A percentile compares a stretch with the other conserved stretches of the same genome.
Conservation (phyloP, 257 asterid genomes). For the Lycium ferocissimum region DNA sequence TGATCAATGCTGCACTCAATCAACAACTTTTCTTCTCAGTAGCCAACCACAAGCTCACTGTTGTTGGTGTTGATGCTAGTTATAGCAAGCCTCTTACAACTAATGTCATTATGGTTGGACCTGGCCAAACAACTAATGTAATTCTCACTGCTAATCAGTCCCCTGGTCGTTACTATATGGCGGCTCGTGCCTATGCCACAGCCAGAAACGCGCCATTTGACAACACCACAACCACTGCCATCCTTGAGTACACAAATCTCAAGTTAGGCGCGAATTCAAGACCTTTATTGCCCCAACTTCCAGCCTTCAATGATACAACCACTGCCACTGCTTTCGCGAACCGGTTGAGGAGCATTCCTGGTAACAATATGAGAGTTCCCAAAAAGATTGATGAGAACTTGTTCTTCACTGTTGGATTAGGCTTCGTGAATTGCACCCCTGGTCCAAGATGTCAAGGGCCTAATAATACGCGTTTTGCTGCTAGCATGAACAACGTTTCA, state of each 20-base stretch:
- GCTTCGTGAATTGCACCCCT: not conserved
- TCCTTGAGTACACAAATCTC: constrained; percentile 52
- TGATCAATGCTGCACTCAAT: constrained; percentile 79
- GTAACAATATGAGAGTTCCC: constrained; percentile 57
- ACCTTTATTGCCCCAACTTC: constrained; percentile 52
- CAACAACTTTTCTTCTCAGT: constrained; percentile 69
- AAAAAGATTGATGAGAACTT: not conserved
- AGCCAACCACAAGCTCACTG: constrained; percentile 64
- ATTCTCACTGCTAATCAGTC: constrained; percentile 66
- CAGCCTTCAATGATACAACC: constrained; percentile 80
- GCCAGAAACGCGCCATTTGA: constrained; percentile 65
- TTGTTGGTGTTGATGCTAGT: constrained; percentile 67
- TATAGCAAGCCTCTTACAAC: constrained; percentile 60
- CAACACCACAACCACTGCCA: constrained; percentile 70
- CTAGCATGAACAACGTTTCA: not conserved
- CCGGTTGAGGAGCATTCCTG: constrained; percentile 59
- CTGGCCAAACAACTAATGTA: constrained; percentile 77
- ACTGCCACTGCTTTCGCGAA: constrained; percentile 73
- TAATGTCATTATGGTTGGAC: constrained; percentile 60
- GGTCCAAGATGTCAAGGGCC: not conserved
- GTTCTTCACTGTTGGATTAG: not conserved
- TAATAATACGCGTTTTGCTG: not conserved
- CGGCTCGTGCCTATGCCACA: constrained; percentile 54
- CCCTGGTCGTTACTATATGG: constrained; percentile 64
- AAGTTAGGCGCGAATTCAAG: constrained; percentile 23